Evolutionary conservation across 2,329 filamentous ascomycete species (phyloP).

Genomic region (Epichloe aotearoae): DNA sequence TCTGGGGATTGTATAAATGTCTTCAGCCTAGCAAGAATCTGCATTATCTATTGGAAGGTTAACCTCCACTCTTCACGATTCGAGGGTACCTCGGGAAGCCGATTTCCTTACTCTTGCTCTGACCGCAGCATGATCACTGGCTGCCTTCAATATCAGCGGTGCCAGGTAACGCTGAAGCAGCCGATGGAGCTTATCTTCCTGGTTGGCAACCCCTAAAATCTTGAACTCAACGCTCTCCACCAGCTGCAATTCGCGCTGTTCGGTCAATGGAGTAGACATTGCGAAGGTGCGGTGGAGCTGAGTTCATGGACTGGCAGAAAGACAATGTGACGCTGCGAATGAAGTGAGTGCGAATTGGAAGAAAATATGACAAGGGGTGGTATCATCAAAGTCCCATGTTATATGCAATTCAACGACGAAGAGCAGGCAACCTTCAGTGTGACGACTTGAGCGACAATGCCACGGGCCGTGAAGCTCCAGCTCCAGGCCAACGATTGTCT

Average conservation of each 20-base stretch:
- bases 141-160: slow-evolving; percentile 74
- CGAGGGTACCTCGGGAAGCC: background rate
- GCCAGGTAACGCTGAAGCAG: slow-evolving; percentile 68
- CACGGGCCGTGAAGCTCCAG: background rate
- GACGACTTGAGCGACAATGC: background rate
- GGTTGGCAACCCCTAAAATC: slow-evolving; percentile 65
- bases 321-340: background rate
- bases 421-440: slow-evolving; percentile 1
- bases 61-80: background rate
- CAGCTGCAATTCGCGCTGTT: slow-evolving; percentile 66
- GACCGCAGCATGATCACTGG: slow-evolving; percentile 66
- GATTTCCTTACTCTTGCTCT: slow-evolving; percentile 51
- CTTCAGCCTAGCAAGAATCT: slow-evolving; percentile 37
- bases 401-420: background rate
- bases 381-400: background rate
- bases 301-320: background rate
- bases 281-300: background rate
- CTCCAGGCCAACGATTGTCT: background rate
- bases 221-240: slow-evolving; percentile 76
- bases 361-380: background rate
- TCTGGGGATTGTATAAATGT: slow-evolving; percentile 39
- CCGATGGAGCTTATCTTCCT: slow-evolving; percentile 69
- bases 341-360: background rate
- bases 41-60: slow-evolving; percentile 31
- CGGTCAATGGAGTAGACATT: slow-evolving; percentile 29